Evolutionary conservation across 805 yeast genomes (phyloP), one percentile per base, ranked within the genome.

Genomic region (Kregervanrija fluxuum): DNA sequence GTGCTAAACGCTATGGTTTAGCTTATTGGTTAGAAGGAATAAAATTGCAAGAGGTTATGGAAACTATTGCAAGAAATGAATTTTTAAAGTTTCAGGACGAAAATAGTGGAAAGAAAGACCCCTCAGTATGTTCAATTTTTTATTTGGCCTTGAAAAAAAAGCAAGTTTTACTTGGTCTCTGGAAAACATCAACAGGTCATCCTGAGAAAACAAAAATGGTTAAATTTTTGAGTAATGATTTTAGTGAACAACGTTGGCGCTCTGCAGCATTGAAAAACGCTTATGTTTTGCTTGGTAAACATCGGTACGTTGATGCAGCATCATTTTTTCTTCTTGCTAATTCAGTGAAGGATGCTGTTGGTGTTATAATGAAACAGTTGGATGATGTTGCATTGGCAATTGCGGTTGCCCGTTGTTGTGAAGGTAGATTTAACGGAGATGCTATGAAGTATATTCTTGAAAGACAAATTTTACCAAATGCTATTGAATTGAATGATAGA

Each of bases 211-310:
- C 74, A 33, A 91, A 90, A 58, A 85, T 91, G 80, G 52, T 87
- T 41, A 82, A 73, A 55, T 85, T 91, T 54, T 67, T 91, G 53
- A 68, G 70, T 15, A 83, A 90, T 58, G 93, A 93, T 57, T 91
- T 90, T 60, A 64, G 67, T 4, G 77, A 80, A 43, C 71, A 73
- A 12, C 69, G 96, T 41, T 90, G 97, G 96, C 77, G 71, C 53
- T 71, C 85, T 0, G 96, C 97, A 1, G 97, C 98, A 0, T 63
- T 80, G 54, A 93, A 93, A 56, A 91, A 91, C 65, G 98, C 98
- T 0, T 91, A 79, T 69, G 98, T 87, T 0, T 66, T 91, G 37
- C 62, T 93, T 51, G 86, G 97, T 49, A 88, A 88, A 56, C 99
- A 90, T 61, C 68, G 98, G 36, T 85, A 74, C 56, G 66, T 75